phyloP scores from a whole-genome alignment of 2,329 filamentous ascomycete species.

The Uncinocarpus reesii region DNA sequence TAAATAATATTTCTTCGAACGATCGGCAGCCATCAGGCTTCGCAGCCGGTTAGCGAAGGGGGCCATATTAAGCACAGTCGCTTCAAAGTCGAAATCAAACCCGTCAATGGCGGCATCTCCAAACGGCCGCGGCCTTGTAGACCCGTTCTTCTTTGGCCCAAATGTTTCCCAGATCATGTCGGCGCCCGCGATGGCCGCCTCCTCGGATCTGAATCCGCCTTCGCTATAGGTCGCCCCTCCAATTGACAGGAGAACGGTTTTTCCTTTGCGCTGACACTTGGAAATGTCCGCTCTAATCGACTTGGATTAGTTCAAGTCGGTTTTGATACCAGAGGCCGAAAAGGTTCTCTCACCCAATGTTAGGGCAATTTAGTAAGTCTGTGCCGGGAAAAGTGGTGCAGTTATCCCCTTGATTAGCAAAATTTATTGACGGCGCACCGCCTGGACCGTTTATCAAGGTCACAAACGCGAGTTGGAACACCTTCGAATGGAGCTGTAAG shows the following conservation, averaged over 20 bases:
- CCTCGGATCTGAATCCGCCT: constrained; percentile 50
- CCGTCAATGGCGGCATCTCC: constrained; percentile 57
- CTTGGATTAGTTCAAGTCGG: neutral
- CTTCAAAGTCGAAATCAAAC: constrained; percentile 68
- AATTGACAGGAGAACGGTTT: constrained; percentile 62
- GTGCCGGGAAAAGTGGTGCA: constrained; percentile 53
- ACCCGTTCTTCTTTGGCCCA: constrained; percentile 44
- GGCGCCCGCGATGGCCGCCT: constrained; percentile 47
- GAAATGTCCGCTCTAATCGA: constrained; percentile 34
- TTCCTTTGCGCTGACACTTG: constrained; percentile 54
- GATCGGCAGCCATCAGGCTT: constrained; percentile 43
- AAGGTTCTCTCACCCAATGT: constrained; percentile 48
- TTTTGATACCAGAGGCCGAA: constrained; percentile 19
- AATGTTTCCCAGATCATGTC: constrained; percentile 61
- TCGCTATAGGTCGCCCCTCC: constrained; percentile 61
- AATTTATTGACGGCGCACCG: constrained; percentile 41
- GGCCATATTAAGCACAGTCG: constrained; percentile 48
- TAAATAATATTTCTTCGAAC: constrained; percentile 47
- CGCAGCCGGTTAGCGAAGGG: constrained; percentile 52
- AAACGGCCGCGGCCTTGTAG: constrained; percentile 50
- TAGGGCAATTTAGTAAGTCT: constrained; percentile 49
- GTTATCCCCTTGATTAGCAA: constrained; percentile 53
- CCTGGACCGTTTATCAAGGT: constrained; percentile 45
- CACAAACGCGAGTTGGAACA: constrained; percentile 57
- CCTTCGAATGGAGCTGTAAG: constrained; percentile 28